Percentiles rank a stretch among this genome's conserved stretches.
phyloP scores from a whole-genome alignment of 2,329 filamentous ascomycete species.

The Coleophoma crateriformis region DNA sequence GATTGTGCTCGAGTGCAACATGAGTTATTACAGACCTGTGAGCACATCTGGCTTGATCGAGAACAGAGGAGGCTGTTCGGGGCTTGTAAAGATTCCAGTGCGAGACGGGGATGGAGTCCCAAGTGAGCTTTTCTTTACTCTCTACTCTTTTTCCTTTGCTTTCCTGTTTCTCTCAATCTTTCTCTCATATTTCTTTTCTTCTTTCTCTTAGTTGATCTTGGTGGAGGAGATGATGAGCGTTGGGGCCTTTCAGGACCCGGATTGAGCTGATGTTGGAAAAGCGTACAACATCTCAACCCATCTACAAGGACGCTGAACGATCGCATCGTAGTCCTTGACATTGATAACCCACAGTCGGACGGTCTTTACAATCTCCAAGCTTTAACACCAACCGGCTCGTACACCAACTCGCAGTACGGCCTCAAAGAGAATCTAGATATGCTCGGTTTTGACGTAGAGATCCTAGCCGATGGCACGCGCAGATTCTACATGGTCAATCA shows the following conservation, averaged over 20 bases:
- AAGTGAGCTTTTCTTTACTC: slow-evolving; percentile 3
- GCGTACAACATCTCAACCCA: slow-evolving; percentile 2
- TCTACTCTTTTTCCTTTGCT: not conserved
- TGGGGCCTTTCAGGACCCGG: too few species aligned
- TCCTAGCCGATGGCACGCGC: slow-evolving; percentile 9
- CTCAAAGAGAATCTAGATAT: slow-evolving; percentile 17
- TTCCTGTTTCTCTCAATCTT: not conserved
- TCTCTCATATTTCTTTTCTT: not conserved
- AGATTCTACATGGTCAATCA: slow-evolving; percentile 28
- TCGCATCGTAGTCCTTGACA: slow-evolving; percentile 12
- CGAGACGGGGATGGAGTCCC: slow-evolving; percentile 9
- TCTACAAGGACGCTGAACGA: slow-evolving; percentile 7
- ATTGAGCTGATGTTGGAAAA: not conserved
- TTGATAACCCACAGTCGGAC: slow-evolving; percentile 10
- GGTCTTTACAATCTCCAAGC: slow-evolving; percentile 6
- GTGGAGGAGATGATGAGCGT: too few species aligned
- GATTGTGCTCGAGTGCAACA: slow-evolving; percentile 6
- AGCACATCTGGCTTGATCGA: slow-evolving; percentile 15
- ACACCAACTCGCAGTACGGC: slow-evolving; percentile 1
- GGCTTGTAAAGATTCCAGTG: slow-evolving; percentile 8
- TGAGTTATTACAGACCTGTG: slow-evolving; percentile 12
- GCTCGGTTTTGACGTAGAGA: slow-evolving; percentile 23
- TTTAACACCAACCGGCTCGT: slow-evolving; percentile 7
- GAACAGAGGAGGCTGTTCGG: slow-evolving; percentile 12
- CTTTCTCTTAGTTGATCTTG: not conserved